phyloP scores from a whole-genome alignment of 2,329 filamentous ascomycete species.

The Phyllosticta paracitricarpa region DNA sequence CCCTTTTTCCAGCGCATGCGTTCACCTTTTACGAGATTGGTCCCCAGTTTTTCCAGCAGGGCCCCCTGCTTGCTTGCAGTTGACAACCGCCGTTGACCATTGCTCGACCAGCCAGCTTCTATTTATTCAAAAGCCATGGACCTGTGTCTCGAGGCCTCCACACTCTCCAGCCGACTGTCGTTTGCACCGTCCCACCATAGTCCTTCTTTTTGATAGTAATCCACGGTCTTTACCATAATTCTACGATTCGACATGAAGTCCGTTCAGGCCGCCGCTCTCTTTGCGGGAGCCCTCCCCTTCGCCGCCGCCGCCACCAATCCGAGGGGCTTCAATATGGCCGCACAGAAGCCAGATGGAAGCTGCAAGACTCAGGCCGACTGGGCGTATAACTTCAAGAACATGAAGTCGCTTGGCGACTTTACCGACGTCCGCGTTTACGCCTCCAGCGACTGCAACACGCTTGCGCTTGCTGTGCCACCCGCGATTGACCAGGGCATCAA shows the following conservation, averaged over 20 bases:
- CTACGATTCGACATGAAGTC: constrained; percentile 8
- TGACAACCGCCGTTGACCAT: constrained; percentile 6
- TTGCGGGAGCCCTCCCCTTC: constrained; percentile 18
- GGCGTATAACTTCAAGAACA: constrained; percentile 18
- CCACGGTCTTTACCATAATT: constrained; percentile 5
- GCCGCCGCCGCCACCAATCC: constrained; percentile 21
- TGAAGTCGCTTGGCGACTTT: constrained; percentile 19
- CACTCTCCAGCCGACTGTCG: neutral
- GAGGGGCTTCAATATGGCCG: constrained; percentile 22
- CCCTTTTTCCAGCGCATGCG: neutral
- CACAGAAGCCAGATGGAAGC: constrained; percentile 17
- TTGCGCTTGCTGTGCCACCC: constrained; percentile 21
- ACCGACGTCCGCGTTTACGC: constrained; percentile 20
- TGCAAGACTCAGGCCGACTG: constrained; percentile 21
- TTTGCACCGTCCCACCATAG: constrained; percentile 1
- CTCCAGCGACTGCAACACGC: constrained; percentile 18
- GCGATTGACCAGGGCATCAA: constrained; percentile 26
- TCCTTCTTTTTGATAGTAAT: constrained; percentile 2
- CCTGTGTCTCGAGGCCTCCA: neutral
- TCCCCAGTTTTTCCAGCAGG: neutral
- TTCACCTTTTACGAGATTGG: constrained; percentile 9
- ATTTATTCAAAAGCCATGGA: constrained; percentile 5
- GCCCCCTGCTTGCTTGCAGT: neutral
- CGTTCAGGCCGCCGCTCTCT: constrained; percentile 1
- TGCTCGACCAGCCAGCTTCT: constrained; percentile 4